These are phyloP conservation scores for Aspergillus fructus DNA, from an alignment of 2,329 filamentous ascomycete species.

Conservation along the genomic window DNA sequence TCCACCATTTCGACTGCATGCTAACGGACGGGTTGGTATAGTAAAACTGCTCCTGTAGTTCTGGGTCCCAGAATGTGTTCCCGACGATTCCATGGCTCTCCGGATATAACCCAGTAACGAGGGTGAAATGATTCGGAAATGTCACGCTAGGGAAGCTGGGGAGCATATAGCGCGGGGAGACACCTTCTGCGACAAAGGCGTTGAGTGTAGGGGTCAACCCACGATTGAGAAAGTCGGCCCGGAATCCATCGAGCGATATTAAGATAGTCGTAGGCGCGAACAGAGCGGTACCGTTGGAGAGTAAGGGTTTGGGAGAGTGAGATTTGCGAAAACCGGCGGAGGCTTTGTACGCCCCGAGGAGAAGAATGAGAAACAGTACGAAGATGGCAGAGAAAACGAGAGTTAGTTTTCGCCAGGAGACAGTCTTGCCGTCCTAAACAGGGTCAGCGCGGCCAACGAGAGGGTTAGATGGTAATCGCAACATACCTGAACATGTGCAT, in stretches of 20 bases:
- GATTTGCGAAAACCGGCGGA: slow-evolving; percentile 41
- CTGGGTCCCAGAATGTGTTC: slow-evolving; percentile 91
- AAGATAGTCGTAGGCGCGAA: slow-evolving; percentile 92
- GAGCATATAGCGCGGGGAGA: slow-evolving; percentile 88
- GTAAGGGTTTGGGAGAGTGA: slow-evolving; percentile 24
- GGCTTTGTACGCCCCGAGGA: slow-evolving; percentile 58
- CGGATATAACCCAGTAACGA: slow-evolving; percentile 88
- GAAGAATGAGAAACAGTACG: slow-evolving; percentile 55
- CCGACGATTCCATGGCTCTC: slow-evolving; percentile 91
- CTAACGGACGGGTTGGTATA: slow-evolving; percentile 77
- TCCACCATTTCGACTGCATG: slow-evolving; percentile 90
- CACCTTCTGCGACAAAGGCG: slow-evolving; percentile 74
- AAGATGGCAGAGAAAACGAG: slow-evolving; percentile 48
- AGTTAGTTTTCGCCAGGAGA: slow-evolving; percentile 34
- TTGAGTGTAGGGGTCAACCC: slow-evolving; percentile 80
- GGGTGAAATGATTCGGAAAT: slow-evolving; percentile 93
- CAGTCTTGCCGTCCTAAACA: slow-evolving; percentile 18
- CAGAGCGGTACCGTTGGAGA: slow-evolving; percentile 79
- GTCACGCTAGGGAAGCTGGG: slow-evolving; percentile 96
- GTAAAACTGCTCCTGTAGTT: slow-evolving; percentile 74
- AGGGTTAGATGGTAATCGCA: not conserved
- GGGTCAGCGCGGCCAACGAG: not conserved
- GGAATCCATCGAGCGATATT: slow-evolving; percentile 92
- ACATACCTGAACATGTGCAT: slow-evolving; percentile 29
- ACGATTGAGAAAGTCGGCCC: slow-evolving; percentile 85